A percentile compares a stretch with the other conserved stretches of the same genome.
These are phyloP conservation scores for Boletus tylopilopsis DNA, from an alignment of 768 basidiomycete genomes.

Conservation along the genomic window DNA sequence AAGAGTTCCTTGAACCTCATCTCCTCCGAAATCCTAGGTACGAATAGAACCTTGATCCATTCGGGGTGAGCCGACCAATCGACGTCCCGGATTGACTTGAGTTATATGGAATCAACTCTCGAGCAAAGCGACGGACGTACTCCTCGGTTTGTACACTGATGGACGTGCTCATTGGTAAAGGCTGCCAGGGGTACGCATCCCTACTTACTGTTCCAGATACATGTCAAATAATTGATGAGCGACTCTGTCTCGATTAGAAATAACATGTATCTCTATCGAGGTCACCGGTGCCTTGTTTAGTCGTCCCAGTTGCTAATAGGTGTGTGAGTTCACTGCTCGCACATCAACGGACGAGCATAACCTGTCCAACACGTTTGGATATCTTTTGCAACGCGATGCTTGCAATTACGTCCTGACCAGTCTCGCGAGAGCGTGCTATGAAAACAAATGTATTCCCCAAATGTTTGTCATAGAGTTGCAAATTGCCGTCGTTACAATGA, in stretches of 20 bases:
- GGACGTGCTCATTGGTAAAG: not conserved
- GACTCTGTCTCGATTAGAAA: conserved; percentile 63
- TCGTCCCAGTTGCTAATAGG: conserved; percentile 54
- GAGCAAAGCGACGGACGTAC: conserved; percentile 44
- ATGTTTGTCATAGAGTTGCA: conserved; percentile 58
- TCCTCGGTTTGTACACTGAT: conserved; percentile 46
- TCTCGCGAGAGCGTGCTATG: conserved; percentile 43
- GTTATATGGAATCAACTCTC: conserved; percentile 39
- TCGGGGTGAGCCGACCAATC: conserved; percentile 36
- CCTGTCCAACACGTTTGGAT: conserved; percentile 48
- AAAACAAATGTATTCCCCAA: conserved; percentile 56
- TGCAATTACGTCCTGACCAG: conserved; percentile 44
- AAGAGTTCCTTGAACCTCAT: conserved; percentile 17
- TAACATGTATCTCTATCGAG: conserved; percentile 61
- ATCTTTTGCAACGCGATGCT: conserved; percentile 67
- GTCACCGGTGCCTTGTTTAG: conserved; percentile 48
- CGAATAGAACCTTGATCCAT: conserved; percentile 34
- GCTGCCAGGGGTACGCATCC: conserved; percentile 24
- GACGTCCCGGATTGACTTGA: conserved; percentile 39
- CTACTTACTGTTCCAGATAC: conserved; percentile 66
- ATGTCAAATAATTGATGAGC: conserved; percentile 67
- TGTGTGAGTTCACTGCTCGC: not conserved
- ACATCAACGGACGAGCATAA: not conserved
- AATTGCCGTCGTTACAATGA: conserved; percentile 49
- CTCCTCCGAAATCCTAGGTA: conserved; percentile 16